Conservation (phyloP, 768 basidiomycete species). For the Auriscalpium orientale region DNA sequence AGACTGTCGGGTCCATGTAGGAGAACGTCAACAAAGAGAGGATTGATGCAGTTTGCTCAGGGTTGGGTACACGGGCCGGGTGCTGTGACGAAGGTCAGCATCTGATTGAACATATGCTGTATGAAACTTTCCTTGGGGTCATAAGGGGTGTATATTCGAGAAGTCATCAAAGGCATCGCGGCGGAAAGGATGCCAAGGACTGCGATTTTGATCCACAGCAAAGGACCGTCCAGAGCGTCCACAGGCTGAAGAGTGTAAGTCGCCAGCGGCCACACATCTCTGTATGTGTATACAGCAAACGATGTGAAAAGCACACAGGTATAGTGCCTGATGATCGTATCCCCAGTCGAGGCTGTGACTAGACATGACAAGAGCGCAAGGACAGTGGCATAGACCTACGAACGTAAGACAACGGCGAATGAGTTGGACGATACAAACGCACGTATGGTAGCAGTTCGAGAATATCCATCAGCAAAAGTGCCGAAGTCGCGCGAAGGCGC, state of each 20-base stretch:
- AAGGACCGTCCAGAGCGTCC: background rate
- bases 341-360: background rate
- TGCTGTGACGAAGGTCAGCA: conserved; percentile 11
- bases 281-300: background rate
- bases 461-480: background rate
- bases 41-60: conserved; percentile 25
- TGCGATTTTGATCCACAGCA: background rate
- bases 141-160: background rate
- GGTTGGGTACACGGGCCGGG: conserved; percentile 17
- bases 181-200: background rate
- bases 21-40: conserved; percentile 33
- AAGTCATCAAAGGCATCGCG: background rate
- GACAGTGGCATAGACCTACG: background rate
- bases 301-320: background rate
- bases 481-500: too few relatives aligned
- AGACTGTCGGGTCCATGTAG: conserved; percentile 47
- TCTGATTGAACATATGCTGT: background rate
- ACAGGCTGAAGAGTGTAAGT: background rate
- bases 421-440: background rate
- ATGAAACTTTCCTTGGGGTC: background rate
- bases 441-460: background rate
- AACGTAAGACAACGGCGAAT: background rate
- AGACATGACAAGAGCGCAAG: background rate
- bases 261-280: background rate
- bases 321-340: background rate